A percentile compares a stretch with the other conserved stretches of the same genome.
These are phyloP conservation scores for Lactarius tabidus DNA, from an alignment of 768 basidiomycete species.

Conservation along the genomic window DNA sequence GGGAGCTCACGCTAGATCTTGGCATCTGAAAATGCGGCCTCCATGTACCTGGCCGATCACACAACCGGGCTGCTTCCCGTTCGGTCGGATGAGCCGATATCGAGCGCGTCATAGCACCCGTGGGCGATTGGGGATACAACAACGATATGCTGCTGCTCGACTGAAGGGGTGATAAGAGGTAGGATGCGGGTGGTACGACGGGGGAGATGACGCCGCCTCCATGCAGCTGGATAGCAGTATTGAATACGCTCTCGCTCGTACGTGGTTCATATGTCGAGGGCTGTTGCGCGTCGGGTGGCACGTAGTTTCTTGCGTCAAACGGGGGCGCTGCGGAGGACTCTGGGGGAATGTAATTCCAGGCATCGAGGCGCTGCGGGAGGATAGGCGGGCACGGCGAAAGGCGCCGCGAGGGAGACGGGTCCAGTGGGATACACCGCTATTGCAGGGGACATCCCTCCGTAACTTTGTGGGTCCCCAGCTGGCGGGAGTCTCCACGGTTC, in stretches of 20 bases:
- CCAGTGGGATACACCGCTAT: conserved; percentile 2
- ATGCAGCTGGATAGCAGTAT: conserved; percentile 7
- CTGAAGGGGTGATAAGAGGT: conserved; percentile 12
- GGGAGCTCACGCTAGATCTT: conserved; percentile 26
- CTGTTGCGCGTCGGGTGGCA: conserved; percentile 2
- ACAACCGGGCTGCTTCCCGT: conserved; percentile 12
- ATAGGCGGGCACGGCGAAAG: neutral
- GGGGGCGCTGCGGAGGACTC: neutral
- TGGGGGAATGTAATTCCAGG: conserved; percentile 15
- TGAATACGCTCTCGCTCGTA: conserved; percentile 22
- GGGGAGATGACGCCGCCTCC: conserved; percentile 11
- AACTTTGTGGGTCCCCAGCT: conserved; percentile 6
- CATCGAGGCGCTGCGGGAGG: conserved; percentile 4
- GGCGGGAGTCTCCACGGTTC: conserved; percentile 15
- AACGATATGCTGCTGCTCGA: conserved; percentile 8
- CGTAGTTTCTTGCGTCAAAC: conserved; percentile 18
- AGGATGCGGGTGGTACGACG: conserved; percentile 14
- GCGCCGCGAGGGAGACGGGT: conserved; percentile 2
- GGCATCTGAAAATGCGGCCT: conserved; percentile 34
- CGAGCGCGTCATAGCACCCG: conserved; percentile 13
- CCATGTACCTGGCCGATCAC: conserved; percentile 29
- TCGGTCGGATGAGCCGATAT: neutral
- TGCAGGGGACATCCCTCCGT: conserved; percentile 17
- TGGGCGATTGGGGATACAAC: neutral
- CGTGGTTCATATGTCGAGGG: conserved; percentile 21